Base-by-base conservation (phyloP, 2,329 filamentous ascomycete genomes). In the Cladosporium phlei region DNA sequence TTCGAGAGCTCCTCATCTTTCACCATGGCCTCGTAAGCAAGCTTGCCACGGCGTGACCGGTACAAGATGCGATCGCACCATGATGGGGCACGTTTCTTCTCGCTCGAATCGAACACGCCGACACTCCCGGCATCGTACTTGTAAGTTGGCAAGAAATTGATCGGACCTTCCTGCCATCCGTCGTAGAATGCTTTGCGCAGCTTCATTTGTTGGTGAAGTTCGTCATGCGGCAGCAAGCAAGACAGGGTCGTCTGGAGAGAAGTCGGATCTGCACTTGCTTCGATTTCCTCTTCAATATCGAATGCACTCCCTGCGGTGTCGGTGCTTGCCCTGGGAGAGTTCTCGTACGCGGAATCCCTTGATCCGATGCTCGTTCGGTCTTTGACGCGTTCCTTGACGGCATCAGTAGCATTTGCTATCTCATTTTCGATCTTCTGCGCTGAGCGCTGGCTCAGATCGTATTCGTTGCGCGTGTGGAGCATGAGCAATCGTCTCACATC, bases 121-220 rank as follows among this genome's bases (percentile, higher is more conserved):
- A 95, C 80, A 22, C 86, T 95, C n/a, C 93, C 93, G 21, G 95
- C 76, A 59, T 98, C 94, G 57, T 98, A 98, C 66, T 98, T 98
- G 68, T 98, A 98, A 0, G 93, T 94, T 2, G 93, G 93, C 12
- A 97, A 65, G 60, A 98, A 98, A 1, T 80, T 80, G 47, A 98
- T 90, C 1, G 81, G 75, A 0, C 90, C 93, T 72, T 98, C 93
- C 40, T 78, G 77, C 90, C 93, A 98, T 1, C 90, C 91, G 52
- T 95, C 87, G 50, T 95, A 80, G 52, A 98, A 95, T 0, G 83
- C 82, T 61, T 86, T 93, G n/a, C 80, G 78, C 29, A 80, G 70
- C 54, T 77, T 80, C 56, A 95, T 89, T 49, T 88, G 79, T 47
- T 82, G 77, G 4, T 74, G 77, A 4, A 98, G 76, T 65, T 98